Evolutionary conservation across 2,329 filamentous ascomycete genomes (phyloP), one percentile per base, ranked within the genome.

Genomic region (Truncatella angustata): DNA sequence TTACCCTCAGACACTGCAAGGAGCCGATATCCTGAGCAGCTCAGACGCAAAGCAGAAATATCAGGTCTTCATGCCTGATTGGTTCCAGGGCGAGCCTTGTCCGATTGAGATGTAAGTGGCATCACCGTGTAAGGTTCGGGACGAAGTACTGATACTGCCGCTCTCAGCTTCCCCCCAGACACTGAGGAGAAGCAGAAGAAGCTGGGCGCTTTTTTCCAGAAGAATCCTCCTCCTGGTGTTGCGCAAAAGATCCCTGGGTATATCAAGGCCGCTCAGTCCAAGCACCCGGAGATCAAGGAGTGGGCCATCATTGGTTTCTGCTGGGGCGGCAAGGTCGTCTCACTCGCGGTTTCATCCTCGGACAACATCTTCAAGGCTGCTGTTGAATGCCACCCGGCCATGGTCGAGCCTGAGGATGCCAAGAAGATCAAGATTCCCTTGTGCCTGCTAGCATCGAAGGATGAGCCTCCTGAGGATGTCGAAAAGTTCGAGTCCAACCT

Each of bases 21-120:
- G 86, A 21, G 84, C 84, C 56, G 87, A 90, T 61, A 88, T 83
- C 59, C 73, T 87, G 21, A 76, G 82, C 40, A 73, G 72, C 42
- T 74, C 76, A 55, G 76, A 81, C 62, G 65, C 74, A 68, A 79
- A 73, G 70, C 81, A 74, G 68, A 83, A 88, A 64, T 94, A 95
- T 76, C 85, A 85, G 60, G 89, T 96, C 60, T 91, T 92, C 72
- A 92, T 97, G 57, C 92, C 92, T 24, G 92, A 97, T 73, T 93
- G 90, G 79, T 96, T 96, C 75, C 81, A 88, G 54, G 91, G 90
- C 67, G 78, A 82, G 58, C 87, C 90, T 2, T 73, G 72, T 62
- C 70, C 74, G 46, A 77, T 84, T 67, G 74, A 74, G 63, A 70
- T 79, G 81, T 69, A 58, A 60, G 62, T 59, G 5, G 3, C 4